Percentiles rank a stretch among this genome's conserved stretches.
phyloP scores from a whole-genome alignment of 441 rosid genomes.

The Populus tomentosa region DNA sequence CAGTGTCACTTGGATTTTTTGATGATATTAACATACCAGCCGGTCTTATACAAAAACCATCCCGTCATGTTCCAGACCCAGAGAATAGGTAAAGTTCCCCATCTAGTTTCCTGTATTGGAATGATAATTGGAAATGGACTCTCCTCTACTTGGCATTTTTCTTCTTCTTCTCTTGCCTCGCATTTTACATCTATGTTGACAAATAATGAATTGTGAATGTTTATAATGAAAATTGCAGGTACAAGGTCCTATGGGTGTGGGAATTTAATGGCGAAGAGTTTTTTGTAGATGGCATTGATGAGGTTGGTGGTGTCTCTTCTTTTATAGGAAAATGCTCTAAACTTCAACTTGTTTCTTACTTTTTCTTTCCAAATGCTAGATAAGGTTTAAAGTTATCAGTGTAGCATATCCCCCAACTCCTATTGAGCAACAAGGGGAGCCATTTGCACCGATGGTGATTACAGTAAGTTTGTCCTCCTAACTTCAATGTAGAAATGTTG shows the following conservation, averaged over 20 bases:
- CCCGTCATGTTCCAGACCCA: constrained; percentile 45
- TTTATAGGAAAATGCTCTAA: background rate
- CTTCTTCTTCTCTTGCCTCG: constrained; percentile 2
- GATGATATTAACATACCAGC: constrained; percentile 70
- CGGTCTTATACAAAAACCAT: constrained; percentile 57
- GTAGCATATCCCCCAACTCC: constrained; percentile 67
- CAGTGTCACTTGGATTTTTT: constrained; percentile 97
- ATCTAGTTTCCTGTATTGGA: background rate
- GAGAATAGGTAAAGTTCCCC: constrained; percentile 39
- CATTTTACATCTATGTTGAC: background rate
- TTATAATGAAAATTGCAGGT: constrained; percentile 37
- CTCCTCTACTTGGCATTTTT: background rate
- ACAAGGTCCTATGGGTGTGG: constrained; percentile 75
- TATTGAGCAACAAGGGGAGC: constrained; percentile 58
- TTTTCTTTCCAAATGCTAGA: constrained; percentile 39
- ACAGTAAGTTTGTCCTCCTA: constrained; percentile 46
- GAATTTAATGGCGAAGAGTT: constrained; percentile 23
- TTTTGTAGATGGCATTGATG: constrained; percentile 56
- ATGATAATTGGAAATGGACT: background rate
- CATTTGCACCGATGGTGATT: constrained; percentile 87
- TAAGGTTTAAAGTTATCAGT: constrained; percentile 60
- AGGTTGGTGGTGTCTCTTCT: constrained; percentile 28
- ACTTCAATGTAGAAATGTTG: constrained; percentile 2
- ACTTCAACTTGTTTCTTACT: constrained; percentile 2
- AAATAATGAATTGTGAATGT: background rate